These are phyloP conservation scores for Rosa multiflora DNA, from an alignment of 306 rosid species.

Conservation along the genomic window DNA sequence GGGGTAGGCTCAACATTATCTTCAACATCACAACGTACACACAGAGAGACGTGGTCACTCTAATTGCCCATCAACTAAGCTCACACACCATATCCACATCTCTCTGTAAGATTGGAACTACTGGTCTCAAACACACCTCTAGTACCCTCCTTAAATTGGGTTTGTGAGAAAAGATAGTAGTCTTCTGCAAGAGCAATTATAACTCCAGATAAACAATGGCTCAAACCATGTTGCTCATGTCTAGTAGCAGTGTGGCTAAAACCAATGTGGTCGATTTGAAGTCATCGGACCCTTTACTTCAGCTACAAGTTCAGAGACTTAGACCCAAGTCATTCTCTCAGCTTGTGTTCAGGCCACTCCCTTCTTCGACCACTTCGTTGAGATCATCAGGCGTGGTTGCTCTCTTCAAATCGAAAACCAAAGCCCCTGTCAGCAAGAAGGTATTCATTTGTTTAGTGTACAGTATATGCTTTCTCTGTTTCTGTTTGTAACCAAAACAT, in stretches of 20 bases:
- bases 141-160: conserved; percentile 4
- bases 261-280: conserved; percentile 50
- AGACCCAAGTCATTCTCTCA: conserved; percentile 53
- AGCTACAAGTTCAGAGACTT: conserved; percentile 51
- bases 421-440: conserved; percentile 71
- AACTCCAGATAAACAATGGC: conserved; percentile 48
- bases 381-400: conserved; percentile 44
- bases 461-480: background rate
- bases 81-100: conserved; percentile 64
- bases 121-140: conserved; percentile 18
- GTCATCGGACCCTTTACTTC: conserved; percentile 53
- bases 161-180: background rate
- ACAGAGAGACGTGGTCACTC: conserved; percentile 67
- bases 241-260: conserved; percentile 49
- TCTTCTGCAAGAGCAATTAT: background rate
- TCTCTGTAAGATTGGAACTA: conserved; percentile 14
- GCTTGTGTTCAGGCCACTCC: conserved; percentile 42
- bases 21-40: conserved; percentile 27
- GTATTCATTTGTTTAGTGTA: conserved; percentile 24
- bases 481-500: conserved; percentile 5
- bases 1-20: conserved; percentile 36
- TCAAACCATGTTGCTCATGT: conserved; percentile 80
- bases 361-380: conserved; percentile 36
- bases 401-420: conserved; percentile 78
- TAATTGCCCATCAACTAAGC: conserved; percentile 47